These are phyloP conservation scores for Isabelozyma pseudorhagii DNA, from an alignment of 805 yeast species.

Conservation along the genomic window DNA sequence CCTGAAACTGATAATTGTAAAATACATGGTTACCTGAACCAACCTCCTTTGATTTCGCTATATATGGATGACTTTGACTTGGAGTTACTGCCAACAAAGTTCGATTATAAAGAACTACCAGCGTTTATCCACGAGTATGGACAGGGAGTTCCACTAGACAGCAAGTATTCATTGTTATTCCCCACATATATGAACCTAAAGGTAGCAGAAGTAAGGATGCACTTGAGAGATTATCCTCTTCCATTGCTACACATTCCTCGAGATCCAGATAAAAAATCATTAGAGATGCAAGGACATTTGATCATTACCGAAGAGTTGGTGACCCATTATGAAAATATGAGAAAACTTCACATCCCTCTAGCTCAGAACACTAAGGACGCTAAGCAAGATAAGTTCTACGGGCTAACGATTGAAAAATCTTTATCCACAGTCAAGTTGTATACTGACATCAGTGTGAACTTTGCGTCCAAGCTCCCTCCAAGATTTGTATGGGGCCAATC, in stretches of 20 bases:
- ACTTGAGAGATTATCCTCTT: slow-evolving; percentile 80
- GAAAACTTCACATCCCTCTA: slow-evolving; percentile 57
- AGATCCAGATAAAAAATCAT: slow-evolving; percentile 19
- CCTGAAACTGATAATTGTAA: slow-evolving; percentile 14
- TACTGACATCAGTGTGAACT: slow-evolving; percentile 54
- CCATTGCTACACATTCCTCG: slow-evolving; percentile 76
- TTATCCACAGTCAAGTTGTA: slow-evolving; percentile 71
- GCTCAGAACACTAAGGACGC: slow-evolving; percentile 22
- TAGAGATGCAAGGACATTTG: slow-evolving; percentile 55
- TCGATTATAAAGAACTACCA: slow-evolving; percentile 40
- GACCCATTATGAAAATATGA: slow-evolving; percentile 47
- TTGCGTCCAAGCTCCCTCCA: slow-evolving; percentile 56
- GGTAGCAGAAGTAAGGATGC: slow-evolving; percentile 62
- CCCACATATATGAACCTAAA: slow-evolving; percentile 61
- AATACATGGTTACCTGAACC: slow-evolving; percentile 27
- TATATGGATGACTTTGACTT: slow-evolving; percentile 25
- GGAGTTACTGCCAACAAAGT: slow-evolving; percentile 21
- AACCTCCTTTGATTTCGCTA: slow-evolving; percentile 34
- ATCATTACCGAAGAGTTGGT: slow-evolving; percentile 66
- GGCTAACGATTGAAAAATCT: slow-evolving; percentile 69
- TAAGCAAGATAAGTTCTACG: slow-evolving; percentile 40
- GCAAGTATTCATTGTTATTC: slow-evolving; percentile 61
- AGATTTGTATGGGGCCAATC: slow-evolving; percentile 82
- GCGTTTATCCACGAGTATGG: slow-evolving; percentile 71
- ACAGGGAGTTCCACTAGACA: slow-evolving; percentile 75